Base-by-base conservation (phyloP, 2,329 filamentous ascomycete genomes). In the Fusarium citri region DNA sequence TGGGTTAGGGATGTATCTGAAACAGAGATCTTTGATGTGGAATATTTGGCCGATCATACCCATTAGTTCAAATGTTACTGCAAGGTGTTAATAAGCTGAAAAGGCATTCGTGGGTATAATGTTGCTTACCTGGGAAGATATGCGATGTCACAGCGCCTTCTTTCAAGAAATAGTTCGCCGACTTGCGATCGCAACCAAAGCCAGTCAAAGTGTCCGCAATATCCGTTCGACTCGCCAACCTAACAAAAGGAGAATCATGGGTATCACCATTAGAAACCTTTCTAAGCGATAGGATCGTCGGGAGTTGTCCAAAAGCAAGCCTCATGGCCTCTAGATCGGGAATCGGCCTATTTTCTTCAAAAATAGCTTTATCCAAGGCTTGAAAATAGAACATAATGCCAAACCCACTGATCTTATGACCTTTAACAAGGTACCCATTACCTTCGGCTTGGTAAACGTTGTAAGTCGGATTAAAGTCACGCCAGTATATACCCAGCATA, bases 401-500 rank as follows among this genome's bases (percentile, higher is more conserved):
- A 1, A 66, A 2, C 0, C 61, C 61, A 61, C 61, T 66, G 9
- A 66, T 66, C 25, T 61, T 66, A 2, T 66, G 47, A 0, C 63
- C 63, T 23, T 66, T 66, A 1, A 66, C 63, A 1, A 66, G 25
- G 0, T 60, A 66, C 1, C 63, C 63, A 2, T 66, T 66, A 0
- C 63, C 63, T 20, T 66, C 63, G 3, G 63, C 61, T 55, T 66
- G 63, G 22, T 66, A 66, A 3, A 66, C 30, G 18, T 48, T 42
- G 9, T 66, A 40, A 1, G 49, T 45, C 3, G 30, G 26, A 5
- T 66, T 66, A n/a, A 66, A 66, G 25, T 66, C 55, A 3, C 31
- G 31, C 63, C 63, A 66, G 47, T 66, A 66, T 5, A 66, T 55
- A 5, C 61, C 63, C 1, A 66, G 12, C 63, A 66, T 66, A 16